phyloP scores from a whole-genome alignment of 1,284 basidiomycete species.

The Ceratobasidium sp. region DNA sequence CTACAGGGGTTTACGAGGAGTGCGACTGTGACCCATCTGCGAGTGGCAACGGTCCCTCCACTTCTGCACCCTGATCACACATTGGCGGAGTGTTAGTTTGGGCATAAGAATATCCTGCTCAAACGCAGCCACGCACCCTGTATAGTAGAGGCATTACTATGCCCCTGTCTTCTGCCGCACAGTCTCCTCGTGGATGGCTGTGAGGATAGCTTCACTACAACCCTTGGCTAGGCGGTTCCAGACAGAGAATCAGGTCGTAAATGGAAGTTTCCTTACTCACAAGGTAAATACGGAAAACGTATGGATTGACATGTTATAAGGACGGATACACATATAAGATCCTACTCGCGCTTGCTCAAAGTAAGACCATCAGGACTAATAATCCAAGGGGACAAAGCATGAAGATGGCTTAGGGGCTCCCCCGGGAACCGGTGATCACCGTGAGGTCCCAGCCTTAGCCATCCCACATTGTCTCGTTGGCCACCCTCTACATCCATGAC shows the following conservation, averaged over 20 bases:
- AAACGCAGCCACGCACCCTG: conserved; percentile 88
- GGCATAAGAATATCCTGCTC: conserved; percentile 89
- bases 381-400: not conserved
- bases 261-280: no score
- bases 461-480: not conserved
- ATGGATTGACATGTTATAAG: no score
- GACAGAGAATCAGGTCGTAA: no score
- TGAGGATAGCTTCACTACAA: no score
- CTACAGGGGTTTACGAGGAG: conserved; percentile 69
- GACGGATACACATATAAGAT: no score
- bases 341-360: no score
- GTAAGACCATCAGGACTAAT: not conserved
- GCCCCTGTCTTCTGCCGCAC: no score
- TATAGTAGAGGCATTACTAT: no score
- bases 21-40: conserved; percentile 31
- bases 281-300: no score
- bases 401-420: not conserved
- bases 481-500: not conserved
- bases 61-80: conserved; percentile 84
- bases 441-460: not conserved
- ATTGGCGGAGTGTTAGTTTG: conserved; percentile 84
- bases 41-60: conserved; percentile 93
- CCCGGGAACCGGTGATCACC: not conserved
- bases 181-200: no score
- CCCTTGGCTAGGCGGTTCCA: no score